A percentile compares a stretch with the other conserved stretches of the same genome.
phyloP scores from a whole-genome alignment of 148 eudicot species.

The Rhododendron kiyosumense region DNA sequence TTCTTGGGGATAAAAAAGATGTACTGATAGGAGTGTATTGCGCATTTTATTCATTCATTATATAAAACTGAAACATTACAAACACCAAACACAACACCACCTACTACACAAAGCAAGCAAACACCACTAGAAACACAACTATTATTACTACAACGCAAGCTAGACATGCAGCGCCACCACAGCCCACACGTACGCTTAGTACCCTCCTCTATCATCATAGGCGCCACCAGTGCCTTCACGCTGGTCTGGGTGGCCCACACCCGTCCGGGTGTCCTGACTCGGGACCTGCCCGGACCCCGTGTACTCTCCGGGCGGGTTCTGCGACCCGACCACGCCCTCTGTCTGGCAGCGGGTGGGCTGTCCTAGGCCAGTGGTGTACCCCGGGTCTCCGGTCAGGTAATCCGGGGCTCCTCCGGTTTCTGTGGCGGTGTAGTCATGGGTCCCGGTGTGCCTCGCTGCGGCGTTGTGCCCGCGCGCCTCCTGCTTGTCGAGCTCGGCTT shows the following conservation, averaged over 20 bases:
- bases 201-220: neutral
- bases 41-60: too few species aligned
- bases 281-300: neutral
- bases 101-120: too few species aligned
- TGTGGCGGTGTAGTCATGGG: neutral
- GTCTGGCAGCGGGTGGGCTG: neutral
- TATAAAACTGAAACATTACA: too few species aligned
- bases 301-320: neutral
- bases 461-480: constrained; percentile 22
- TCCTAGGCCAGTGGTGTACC: neutral
- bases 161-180: too few species aligned
- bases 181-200: neutral
- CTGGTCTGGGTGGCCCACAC: neutral
- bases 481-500: constrained; percentile 26
- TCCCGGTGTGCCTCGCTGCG: constrained; percentile 6
- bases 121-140: too few species aligned
- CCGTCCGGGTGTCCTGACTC: neutral
- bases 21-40: too few species aligned
- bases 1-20: too few species aligned
- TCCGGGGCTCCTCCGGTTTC: neutral
- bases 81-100: too few species aligned
- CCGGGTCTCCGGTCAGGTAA: neutral
- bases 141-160: neutral
- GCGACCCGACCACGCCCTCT: neutral
- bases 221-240: constrained; percentile 1